Percentiles rank a stretch among this genome's conserved stretches.
Evolutionary conservation across 176 grass and related monocot genomes (phyloP).

Genomic region (Oryza rufipogon): DNA sequence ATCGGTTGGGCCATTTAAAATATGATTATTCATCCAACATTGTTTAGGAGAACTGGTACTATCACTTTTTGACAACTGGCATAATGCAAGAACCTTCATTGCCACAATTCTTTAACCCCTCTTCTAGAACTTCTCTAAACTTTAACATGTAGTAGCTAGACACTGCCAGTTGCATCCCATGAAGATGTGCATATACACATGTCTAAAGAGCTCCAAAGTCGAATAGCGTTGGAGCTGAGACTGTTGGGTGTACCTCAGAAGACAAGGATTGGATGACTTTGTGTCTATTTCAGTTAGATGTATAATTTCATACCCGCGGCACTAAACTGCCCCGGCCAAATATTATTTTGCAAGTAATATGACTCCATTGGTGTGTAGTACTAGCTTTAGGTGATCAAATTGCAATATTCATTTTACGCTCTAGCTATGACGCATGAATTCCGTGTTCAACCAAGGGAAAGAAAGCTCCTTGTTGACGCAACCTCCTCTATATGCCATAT

Average conservation of each 20-base stretch:
- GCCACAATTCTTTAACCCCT: neutral
- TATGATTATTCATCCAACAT: neutral
- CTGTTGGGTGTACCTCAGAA: neutral
- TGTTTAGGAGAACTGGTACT: neutral
- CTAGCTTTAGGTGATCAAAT: neutral
- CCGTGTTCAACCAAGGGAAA: neutral
- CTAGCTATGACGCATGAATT: neutral
- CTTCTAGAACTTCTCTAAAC: conserved; percentile 18
- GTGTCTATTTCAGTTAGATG: neutral
- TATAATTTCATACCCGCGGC: neutral
- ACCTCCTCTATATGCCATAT: neutral
- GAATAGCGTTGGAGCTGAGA: neutral
- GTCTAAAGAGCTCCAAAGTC: neutral
- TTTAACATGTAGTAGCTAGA: neutral
- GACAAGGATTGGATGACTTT: neutral
- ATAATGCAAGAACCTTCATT: neutral
- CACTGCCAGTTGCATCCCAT: neutral
- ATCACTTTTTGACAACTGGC: neutral
- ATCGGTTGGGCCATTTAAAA: neutral
- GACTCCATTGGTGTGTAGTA: neutral
- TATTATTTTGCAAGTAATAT: neutral
- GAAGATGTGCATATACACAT: neutral
- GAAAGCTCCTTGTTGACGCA: neutral
- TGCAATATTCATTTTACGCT: neutral
- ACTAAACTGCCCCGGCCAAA: neutral